Percentiles rank a stretch among this genome's conserved stretches.
Evolutionary conservation across 2,329 filamentous ascomycete species (phyloP).

Genomic region (Scortechinia acanthostroma): DNA sequence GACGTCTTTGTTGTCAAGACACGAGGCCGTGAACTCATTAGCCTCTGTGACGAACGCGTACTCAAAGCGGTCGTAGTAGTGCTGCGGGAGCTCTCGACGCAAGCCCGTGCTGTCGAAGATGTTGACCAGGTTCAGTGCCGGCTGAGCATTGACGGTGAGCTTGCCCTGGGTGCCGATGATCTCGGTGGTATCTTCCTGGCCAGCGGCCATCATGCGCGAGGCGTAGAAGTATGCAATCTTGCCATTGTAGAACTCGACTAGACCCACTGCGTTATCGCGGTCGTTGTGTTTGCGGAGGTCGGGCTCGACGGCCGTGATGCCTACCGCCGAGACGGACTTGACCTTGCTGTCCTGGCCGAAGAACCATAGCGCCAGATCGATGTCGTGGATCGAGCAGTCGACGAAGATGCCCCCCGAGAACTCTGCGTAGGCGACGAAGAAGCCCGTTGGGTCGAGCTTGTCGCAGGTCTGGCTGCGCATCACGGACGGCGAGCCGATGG

Average conservation of each 20-base stretch:
- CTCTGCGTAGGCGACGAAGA: conserved; percentile 62
- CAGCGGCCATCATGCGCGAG: conserved; percentile 60
- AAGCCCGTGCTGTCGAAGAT: conserved; percentile 44
- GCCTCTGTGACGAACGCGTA: conserved; percentile 6
- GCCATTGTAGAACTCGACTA: conserved; percentile 59
- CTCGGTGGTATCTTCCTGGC: conserved; percentile 62
- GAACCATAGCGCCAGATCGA: conserved; percentile 59
- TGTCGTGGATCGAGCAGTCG: conserved; percentile 67
- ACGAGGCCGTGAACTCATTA: conserved; percentile 6
- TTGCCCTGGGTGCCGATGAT: conserved; percentile 63
- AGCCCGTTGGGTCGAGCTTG: conserved; percentile 55
- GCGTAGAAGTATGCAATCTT: conserved; percentile 59
- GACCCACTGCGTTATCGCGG: conserved; percentile 53
- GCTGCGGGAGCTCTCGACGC: conserved; percentile 45
- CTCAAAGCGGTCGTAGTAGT: conserved; percentile 55
- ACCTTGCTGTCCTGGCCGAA: conserved; percentile 42
- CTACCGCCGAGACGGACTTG: conserved; percentile 46
- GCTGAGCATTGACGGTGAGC: conserved; percentile 50
- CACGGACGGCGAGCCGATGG: conserved; percentile 51
- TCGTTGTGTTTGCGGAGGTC: conserved; percentile 48
- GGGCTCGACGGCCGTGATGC: conserved; percentile 51
- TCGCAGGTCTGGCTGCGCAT: conserved; percentile 63
- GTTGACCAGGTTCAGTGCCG: conserved; percentile 43
- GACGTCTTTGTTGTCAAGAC: background rate
- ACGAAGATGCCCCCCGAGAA: conserved; percentile 65